These are phyloP conservation scores for Suillus subaureus DNA, from an alignment of 768 basidiomycete species.

Conservation along the genomic window DNA sequence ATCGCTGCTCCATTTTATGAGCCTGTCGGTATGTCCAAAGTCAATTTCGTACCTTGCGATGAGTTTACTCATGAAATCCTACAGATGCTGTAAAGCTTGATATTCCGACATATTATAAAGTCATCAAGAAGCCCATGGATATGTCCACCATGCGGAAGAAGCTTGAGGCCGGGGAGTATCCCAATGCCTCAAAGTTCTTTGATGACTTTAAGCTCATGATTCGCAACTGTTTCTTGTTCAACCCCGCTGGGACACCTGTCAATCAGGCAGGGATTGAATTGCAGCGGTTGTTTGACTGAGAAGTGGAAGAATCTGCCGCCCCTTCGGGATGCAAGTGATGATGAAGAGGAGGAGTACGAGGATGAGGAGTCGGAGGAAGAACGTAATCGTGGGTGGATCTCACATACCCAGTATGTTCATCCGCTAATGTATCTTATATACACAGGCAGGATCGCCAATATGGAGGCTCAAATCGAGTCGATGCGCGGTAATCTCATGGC, in stretches of 20 bases:
- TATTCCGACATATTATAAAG: conserved; percentile 82
- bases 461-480: conserved; percentile 82
- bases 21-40: conserved; percentile 78
- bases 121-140: conserved; percentile 97
- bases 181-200: conserved; percentile 78
- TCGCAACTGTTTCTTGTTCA: conserved; percentile 90
- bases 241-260: conserved; percentile 85
- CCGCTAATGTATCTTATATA: conserved; percentile 16
- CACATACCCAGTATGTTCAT: conserved; percentile 11
- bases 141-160: conserved; percentile 86
- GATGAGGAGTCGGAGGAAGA: conserved; percentile 71
- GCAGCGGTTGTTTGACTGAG: conserved; percentile 86
- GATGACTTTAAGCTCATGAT: conserved; percentile 95
- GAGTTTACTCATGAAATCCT: no score
- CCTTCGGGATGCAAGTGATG: conserved; percentile 53
- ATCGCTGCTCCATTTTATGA: conserved; percentile 87
- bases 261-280: conserved; percentile 84
- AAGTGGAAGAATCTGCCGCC: conserved; percentile 85
- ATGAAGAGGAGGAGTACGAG: conserved; percentile 65
- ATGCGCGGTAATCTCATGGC: conserved; percentile 71
- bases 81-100: conserved; percentile 78
- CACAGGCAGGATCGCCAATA: conserved; percentile 69
- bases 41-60: background rate
- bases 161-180: conserved; percentile 76
- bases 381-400: conserved; percentile 49